Evolutionary conservation across 1,139 yeast genomes (phyloP), one percentile per base, ranked within the genome.

Genomic region (Waltiozyma sp.): DNA sequence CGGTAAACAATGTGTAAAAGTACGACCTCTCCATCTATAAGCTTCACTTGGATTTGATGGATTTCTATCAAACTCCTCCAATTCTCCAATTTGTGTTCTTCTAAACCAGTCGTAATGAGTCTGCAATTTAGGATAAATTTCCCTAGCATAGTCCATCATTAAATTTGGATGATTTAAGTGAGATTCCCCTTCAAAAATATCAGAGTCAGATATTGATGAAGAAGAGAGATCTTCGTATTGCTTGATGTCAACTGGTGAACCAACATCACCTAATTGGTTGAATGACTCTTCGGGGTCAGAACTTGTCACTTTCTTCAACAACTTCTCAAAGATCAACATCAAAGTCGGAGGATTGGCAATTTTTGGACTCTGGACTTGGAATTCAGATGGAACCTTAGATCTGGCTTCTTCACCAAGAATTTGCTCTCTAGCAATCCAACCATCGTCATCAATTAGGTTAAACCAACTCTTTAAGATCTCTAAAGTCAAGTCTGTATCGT

Each of bases 391-490:
- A 3, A 91, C 98, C 54, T 86, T 77, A 38, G 84, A 74, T 57
- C 97, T 74, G 43, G 91, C 89, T 59, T 91, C 98, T 3, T 80
- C 80, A 1, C 99, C 99, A 43, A 91, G 68, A 37, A 93, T 91
- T 55, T 88, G 95, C 59, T 91, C 98, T 45, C 98, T 73, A 2
- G 96, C 96, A 53, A 91, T 84, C 97, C 97, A 91, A 0, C 99
- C 99, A 50, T 83, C 81, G 52, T 91, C 96, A 59, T 91, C 97
- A 48, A 88, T 85, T 43, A 86, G 65, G 37, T 73, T 65, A 58
- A 91, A 83, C 99, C 99, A 91, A 40, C 95, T 84, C 55, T 81
- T 73, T 47, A 88, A 60, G 24, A 91, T 80, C 50, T 87, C 95
- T 47, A 89, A 66, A 0, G 80, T 87, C 39, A 91, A 67, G 57